Conservation (phyloP, 805 yeast genomes). For the Suhomyces vadensis region DNA sequence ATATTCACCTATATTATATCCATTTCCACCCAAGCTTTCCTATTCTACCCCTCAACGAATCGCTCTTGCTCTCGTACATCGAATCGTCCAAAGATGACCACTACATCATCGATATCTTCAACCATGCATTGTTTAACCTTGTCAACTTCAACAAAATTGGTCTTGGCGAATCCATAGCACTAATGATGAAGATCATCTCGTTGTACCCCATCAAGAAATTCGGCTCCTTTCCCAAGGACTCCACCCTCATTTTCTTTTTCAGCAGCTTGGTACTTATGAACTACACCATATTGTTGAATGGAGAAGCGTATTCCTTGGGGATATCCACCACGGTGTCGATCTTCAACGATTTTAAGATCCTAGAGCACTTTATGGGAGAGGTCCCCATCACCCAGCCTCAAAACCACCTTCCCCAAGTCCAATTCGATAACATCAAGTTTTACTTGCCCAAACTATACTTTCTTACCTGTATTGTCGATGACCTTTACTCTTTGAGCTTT, state of each 20-base stretch:
- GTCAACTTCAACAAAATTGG: constrained; percentile 35
- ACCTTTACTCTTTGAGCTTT: constrained; percentile 52
- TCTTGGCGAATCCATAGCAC: constrained; percentile 32
- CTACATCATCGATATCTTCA: constrained; percentile 41
- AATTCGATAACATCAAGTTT: constrained; percentile 27
- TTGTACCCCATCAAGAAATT: constrained; percentile 36
- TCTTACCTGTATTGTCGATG: constrained; percentile 49
- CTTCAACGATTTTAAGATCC: constrained; percentile 58
- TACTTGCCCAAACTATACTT: constrained; percentile 48
- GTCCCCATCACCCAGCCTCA: constrained; percentile 19
- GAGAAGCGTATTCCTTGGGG: constrained; percentile 59
- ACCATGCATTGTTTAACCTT: constrained; percentile 39
- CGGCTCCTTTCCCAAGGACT: constrained; percentile 25
- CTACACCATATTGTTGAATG: constrained; percentile 58
- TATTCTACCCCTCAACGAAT: constrained; percentile 39
- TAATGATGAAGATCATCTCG: constrained; percentile 35
- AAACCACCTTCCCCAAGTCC: constrained; percentile 21
- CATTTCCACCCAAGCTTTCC: constrained; percentile 49
- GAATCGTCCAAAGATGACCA: neutral
- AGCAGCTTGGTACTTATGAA: constrained; percentile 42
- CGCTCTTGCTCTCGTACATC: constrained; percentile 15
- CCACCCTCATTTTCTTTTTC: constrained; percentile 28
- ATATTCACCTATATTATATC: constrained; percentile 42
- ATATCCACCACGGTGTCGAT: constrained; percentile 52
- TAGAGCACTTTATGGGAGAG: constrained; percentile 43